phyloP scores from a whole-genome alignment of 192 early-diverging fungal species.

The Chytriomyces sp. region DNA sequence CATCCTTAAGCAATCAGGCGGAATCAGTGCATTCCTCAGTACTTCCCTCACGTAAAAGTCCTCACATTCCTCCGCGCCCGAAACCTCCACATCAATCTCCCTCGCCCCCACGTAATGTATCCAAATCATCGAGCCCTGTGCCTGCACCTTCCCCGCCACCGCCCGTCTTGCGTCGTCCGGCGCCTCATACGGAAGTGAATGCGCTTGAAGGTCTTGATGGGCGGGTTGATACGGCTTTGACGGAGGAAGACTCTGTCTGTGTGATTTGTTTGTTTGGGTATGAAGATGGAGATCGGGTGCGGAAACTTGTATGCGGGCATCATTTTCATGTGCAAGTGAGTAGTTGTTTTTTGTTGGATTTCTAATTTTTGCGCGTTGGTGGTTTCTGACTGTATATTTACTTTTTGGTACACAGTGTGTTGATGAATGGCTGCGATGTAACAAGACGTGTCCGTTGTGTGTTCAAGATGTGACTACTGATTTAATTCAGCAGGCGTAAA shows the following conservation, averaged over 20 bases:
- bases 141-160: not conserved
- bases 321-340: conserved; percentile 68
- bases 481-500: not conserved
- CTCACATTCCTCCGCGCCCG: not conserved
- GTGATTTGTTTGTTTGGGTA: conserved; percentile 81
- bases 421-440: conserved; percentile 79
- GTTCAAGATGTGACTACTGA: not conserved
- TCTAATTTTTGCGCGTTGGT: not conserved
- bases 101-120: not conserved
- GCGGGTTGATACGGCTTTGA: not conserved
- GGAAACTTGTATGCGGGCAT: conserved; percentile 75
- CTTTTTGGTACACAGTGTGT: conserved; percentile 65
- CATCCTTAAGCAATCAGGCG: not conserved
- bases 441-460: conserved; percentile 78
- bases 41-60: not conserved
- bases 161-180: not conserved
- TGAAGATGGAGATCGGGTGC: conserved; percentile 76
- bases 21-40: not conserved
- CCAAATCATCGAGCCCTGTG: not conserved
- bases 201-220: conserved; percentile 1
- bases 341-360: not conserved
- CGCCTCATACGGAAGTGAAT: not conserved
- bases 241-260: conserved; percentile 69
- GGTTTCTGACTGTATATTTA: not conserved
- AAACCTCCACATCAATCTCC: not conserved